Conservation (phyloP, 352 stramenopile genomes). For the Pythium grandisporangium region DNA sequence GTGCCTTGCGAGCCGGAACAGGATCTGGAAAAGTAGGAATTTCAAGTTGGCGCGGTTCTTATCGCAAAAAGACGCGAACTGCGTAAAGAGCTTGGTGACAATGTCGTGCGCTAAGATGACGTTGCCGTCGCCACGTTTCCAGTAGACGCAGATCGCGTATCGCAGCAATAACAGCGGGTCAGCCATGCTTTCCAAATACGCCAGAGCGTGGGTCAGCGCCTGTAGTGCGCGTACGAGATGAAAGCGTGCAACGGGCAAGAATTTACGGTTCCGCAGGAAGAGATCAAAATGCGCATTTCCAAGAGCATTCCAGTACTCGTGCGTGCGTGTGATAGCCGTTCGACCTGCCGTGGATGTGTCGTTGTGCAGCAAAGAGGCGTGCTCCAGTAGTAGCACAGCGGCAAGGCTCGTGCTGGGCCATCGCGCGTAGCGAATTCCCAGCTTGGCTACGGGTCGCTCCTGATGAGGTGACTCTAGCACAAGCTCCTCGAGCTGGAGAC, state of each 20-base stretch:
- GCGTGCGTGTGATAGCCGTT: slow-evolving; percentile 10
- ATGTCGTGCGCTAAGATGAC: slow-evolving; percentile 48
- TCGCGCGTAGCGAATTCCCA: slow-evolving; percentile 47
- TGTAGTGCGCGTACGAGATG: slow-evolving; percentile 40
- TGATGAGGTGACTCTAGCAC: slow-evolving; percentile 33
- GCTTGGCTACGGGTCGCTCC: slow-evolving; percentile 35
- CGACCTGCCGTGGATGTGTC: slow-evolving; percentile 1
- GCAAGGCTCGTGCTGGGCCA: slow-evolving; percentile 40
- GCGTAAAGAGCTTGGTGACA: slow-evolving; percentile 37
- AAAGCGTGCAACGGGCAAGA: slow-evolving; percentile 35
- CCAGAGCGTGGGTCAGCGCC: slow-evolving; percentile 48
- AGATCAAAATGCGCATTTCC: slow-evolving; percentile 55
- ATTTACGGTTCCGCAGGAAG: slow-evolving; percentile 58
- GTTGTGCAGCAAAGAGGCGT: slow-evolving; percentile 33
- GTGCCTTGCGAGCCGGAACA: slow-evolving; percentile 37
- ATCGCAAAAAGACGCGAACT: slow-evolving; percentile 55
- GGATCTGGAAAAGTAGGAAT: slow-evolving; percentile 60
- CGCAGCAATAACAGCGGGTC: slow-evolving; percentile 50
- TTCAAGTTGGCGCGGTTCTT: slow-evolving; percentile 39
- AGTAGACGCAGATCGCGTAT: slow-evolving; percentile 57
- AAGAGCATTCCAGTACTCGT: slow-evolving; percentile 64
- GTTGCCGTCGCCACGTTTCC: slow-evolving; percentile 32
- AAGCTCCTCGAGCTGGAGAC: slow-evolving; percentile 53
- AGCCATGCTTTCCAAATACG: slow-evolving; percentile 48
- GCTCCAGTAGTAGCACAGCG: slow-evolving; percentile 46